Base-by-base conservation (phyloP, 192 early-diverging fungal genomes). In the Coemansia sp. region DNA sequence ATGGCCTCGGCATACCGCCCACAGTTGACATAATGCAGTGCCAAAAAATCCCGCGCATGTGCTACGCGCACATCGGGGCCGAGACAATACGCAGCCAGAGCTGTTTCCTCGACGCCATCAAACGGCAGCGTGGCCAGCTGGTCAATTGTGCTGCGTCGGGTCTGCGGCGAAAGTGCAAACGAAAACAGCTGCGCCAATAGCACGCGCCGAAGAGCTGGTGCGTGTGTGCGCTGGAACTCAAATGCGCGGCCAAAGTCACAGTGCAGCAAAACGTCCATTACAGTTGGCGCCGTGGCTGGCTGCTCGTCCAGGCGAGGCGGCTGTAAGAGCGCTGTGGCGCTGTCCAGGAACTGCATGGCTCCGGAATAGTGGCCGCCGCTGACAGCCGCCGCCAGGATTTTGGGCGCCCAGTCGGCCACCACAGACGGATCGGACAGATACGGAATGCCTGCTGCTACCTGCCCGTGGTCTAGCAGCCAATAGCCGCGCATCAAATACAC, bases 401-500 rank as follows among this genome's bases (percentile, higher is more conserved):
- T 71, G 48, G 64, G 45, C 21, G 76, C 65, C 76, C 76, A 79
- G 63, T 78, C 75, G 4, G 75, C 76, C 24, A 70, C 62, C 12
- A 83, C 81, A 22, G 72, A 58, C 15, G 81, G 76, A 17, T 83
- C 72, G 1, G 76, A 60, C 19, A 83, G 72, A 32, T 68, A 74
- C 3, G 76, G 52, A 15, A 83, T 52, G 14, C 68, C 63, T 9
- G 56, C 59, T 4, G 50, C 52, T 1, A 56, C 60, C 32, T 79
- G 72, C 1, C 57, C 72, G n/a, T 83, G 81, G 56, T 83, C 81
- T 66, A 83, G 61, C 66, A 77, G 59, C 81, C 81, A 83, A 59
- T 79, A 83, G 17, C 76, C 81, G 8, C 71, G 70, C 55, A 79
- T 67, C 49, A 79, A 56, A 39, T 65, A 69, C 63, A 61, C 69